Base-by-base conservation (phyloP, 805 yeast genomes). In the Suhomyces kilbournensis region DNA sequence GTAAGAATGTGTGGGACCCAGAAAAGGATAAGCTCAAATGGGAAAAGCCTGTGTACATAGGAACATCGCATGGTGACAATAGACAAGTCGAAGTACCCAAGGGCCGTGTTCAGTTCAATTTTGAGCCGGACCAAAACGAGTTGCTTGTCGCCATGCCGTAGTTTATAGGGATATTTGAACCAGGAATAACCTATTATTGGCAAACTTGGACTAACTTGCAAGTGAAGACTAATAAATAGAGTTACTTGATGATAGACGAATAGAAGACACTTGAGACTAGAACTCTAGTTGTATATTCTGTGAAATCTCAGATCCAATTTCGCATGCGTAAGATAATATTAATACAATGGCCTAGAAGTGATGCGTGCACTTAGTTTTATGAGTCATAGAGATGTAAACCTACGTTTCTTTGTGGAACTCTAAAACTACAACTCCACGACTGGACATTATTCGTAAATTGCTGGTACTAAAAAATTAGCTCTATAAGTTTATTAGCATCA, bases 1-100 rank as follows among this genome's bases (percentile, higher is more conserved):
- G 75, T 7, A 65, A 70, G 9, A 69, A 72, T 25, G 65, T 74
- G 1, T 88, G 92, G 90, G 89, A 88, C 61, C 79, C 72, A 59
- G 79, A 80, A 51, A 70, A 71, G 45, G 89, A 86, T 53, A 64
- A 70, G 30, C 55, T 69, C 9, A 81, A 77, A 60, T 85, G 88
- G 83, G 77, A 72, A 47, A 79, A 75, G 49, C 86, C 86, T 0
- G 66, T 70, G 0, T 83, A 82, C 57, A 51, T 66, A 12, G 50
- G 56, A n/a, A 43, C 35, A 8, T 35, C 51, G 9, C 34, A 32
- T 25, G 46, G 34, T 3, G 28, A 42, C n/a, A 12, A 12, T 19
- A 55, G 47, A 14, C 42, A 38, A 7, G 43, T 34, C 6, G 25
- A 30, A 7, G 47, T 17, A 4, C 23, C 42, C 32, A 55, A 57